Evolutionary conservation across 768 basidiomycete species (phyloP).

Genomic region (Xerocomellus intermedius): DNA sequence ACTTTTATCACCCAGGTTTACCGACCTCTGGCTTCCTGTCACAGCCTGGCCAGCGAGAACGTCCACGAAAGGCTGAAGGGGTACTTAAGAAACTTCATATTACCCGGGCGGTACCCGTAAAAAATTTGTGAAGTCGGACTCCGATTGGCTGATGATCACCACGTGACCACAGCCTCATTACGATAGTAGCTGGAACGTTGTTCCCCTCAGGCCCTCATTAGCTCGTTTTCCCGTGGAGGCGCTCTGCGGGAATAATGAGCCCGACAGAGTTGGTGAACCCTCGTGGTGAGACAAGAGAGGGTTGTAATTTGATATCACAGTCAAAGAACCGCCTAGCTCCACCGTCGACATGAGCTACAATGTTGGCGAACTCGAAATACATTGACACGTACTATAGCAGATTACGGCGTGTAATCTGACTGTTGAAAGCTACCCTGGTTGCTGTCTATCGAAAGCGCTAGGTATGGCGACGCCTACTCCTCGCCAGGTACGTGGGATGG

Average conservation of each 20-base stretch:
- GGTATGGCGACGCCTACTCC: not conserved
- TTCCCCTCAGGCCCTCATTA: too few species aligned
- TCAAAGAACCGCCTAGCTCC: too few species aligned
- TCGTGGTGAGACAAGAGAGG: not conserved
- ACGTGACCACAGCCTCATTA: constrained; percentile 8
- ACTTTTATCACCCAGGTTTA: constrained; percentile 3
- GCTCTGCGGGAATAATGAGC: not conserved
- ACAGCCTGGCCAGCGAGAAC: not conserved
- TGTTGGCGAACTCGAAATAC: not conserved
- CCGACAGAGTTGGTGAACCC: not conserved
- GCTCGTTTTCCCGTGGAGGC: not conserved
- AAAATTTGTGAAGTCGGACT: constrained; percentile 10
- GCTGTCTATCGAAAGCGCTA: constrained; percentile 5
- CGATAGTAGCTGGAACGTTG: too few species aligned
- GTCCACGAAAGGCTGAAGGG: not conserved
- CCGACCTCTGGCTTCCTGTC: not conserved
- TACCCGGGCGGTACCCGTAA: constrained; percentile 12
- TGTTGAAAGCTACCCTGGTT: not conserved
- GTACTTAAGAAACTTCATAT: not conserved
- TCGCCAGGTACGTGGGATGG: not conserved
- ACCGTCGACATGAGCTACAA: constrained; percentile 11
- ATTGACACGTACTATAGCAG: constrained; percentile 15
- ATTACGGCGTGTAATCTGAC: not conserved
- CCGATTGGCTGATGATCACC: constrained; percentile 10
- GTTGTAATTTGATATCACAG: not conserved